Conservation (phyloP, 345 rosid species). For the Camelina neglecta region DNA sequence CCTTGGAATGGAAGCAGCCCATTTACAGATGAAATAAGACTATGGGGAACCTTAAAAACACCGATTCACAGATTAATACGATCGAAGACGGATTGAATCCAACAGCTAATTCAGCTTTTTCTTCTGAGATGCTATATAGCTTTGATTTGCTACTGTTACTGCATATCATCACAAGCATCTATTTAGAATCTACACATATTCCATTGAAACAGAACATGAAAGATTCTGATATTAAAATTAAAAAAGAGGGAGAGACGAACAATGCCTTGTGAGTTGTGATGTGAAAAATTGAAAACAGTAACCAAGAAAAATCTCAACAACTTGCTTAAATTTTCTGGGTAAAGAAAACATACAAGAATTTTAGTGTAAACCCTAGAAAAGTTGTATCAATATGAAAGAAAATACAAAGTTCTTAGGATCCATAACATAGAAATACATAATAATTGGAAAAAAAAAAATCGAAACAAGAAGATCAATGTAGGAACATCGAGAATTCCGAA, state of each 20-base stretch:
- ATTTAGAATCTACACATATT: slow-evolving; percentile 8
- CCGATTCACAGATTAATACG: background rate
- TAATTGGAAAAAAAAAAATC: background rate
- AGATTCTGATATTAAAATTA: background rate
- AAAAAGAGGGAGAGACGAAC: background rate
- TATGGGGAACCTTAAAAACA: background rate
- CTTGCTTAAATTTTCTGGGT: slow-evolving; percentile 1
- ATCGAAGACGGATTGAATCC: background rate
- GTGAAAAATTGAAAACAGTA: background rate
- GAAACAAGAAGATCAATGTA: slow-evolving; percentile 3
- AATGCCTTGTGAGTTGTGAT: background rate
- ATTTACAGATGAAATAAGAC: slow-evolving; percentile 52
- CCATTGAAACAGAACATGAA: slow-evolving; percentile 8
- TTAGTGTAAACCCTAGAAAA: slow-evolving; percentile 27
- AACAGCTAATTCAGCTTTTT: slow-evolving; percentile 20
- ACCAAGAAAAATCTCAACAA: background rate
- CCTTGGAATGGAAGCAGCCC: slow-evolving; percentile 96
- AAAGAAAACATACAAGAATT: background rate
- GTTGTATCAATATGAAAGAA: background rate
- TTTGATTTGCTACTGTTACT: slow-evolving; percentile 33
- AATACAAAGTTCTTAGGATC: background rate
- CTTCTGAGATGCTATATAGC: slow-evolving; percentile 16
- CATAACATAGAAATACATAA: background rate
- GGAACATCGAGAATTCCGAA: slow-evolving; percentile 11
- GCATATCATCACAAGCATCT: slow-evolving; percentile 22